Percentiles rank a stretch among this genome's conserved stretches.
Evolutionary conservation across 768 basidiomycete genomes (phyloP).

Genomic region (Hypholoma fasciculare): DNA sequence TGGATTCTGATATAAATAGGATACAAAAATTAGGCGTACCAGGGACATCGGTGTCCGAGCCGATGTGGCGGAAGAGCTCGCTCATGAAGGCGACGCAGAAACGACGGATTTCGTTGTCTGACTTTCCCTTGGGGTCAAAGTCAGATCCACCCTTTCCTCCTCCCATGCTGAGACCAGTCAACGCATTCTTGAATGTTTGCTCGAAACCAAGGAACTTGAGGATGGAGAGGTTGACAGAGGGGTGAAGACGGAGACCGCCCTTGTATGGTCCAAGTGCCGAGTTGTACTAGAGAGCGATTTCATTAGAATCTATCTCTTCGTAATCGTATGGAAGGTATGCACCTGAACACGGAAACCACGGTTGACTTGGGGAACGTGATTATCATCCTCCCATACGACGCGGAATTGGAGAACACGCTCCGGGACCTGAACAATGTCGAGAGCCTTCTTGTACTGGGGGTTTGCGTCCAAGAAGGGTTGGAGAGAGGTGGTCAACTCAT

Average conservation of each 20-base stretch:
- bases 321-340: constrained; percentile 12
- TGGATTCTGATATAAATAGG: neutral
- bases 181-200: constrained; percentile 80
- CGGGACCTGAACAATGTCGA: constrained; percentile 61
- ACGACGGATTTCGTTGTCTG: constrained; percentile 69
- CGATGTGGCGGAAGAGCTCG: constrained; percentile 73
- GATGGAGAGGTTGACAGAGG: constrained; percentile 78
- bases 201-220: constrained; percentile 85
- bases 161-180: constrained; percentile 76
- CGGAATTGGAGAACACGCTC: constrained; percentile 67
- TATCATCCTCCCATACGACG: constrained; percentile 76
- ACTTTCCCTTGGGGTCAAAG: constrained; percentile 83
- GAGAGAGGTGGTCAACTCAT: constrained; percentile 66
- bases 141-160: constrained; percentile 80
- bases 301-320: neutral
- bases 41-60: constrained; percentile 75
- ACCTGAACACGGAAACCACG: constrained; percentile 76
- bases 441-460: constrained; percentile 67
- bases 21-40: constrained; percentile 25
- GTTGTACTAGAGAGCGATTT: constrained; percentile 51
- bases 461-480: constrained; percentile 63
- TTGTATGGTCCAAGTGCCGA: constrained; percentile 79
- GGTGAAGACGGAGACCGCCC: constrained; percentile 77
- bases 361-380: constrained; percentile 65
- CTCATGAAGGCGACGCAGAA: constrained; percentile 75